Percentiles rank a stretch among this genome's conserved stretches.
Conservation (phyloP, 2,329 filamentous ascomycete genomes). For the Phialemoniopsis sp. region DNA sequence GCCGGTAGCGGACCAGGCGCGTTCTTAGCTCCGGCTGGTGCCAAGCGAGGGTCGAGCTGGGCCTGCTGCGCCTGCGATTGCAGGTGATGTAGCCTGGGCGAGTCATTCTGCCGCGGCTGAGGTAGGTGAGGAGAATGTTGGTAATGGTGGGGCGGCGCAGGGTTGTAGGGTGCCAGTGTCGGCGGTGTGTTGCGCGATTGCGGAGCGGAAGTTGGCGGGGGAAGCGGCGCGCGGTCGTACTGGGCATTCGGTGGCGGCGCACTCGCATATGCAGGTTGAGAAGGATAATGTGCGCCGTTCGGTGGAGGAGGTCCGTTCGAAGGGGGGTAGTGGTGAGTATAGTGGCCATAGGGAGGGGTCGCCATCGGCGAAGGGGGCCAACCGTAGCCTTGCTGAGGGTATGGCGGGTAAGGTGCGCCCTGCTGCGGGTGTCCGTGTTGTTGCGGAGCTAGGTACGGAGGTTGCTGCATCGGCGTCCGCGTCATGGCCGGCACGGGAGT, state of each 20-base stretch:
- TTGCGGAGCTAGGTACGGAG: slow-evolving; percentile 26
- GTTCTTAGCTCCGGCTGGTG: slow-evolving; percentile 25
- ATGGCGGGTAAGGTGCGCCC: slow-evolving; percentile 18
- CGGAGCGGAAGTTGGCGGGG: slow-evolving; percentile 18
- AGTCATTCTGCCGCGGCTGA: background rate
- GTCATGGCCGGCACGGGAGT: slow-evolving; percentile 77
- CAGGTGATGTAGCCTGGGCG: background rate
- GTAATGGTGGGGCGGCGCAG: slow-evolving; percentile 18
- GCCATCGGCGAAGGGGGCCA: slow-evolving; percentile 54
- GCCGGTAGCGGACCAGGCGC: slow-evolving; percentile 40
- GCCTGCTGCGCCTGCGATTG: slow-evolving; percentile 1
- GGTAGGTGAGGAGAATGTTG: slow-evolving; percentile 2
- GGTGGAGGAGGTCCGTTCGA: slow-evolving; percentile 10
- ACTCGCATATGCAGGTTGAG: too few relatives aligned
- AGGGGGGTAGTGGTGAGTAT: slow-evolving; percentile 16
- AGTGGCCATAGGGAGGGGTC: slow-evolving; percentile 48
- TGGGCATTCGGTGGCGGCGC: slow-evolving; percentile 16
- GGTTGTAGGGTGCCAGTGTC: slow-evolving; percentile 19
- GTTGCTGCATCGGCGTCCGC: slow-evolving; percentile 62
- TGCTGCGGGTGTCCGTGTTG: slow-evolving; percentile 11
- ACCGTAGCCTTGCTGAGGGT: slow-evolving; percentile 38
- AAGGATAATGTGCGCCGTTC: slow-evolving; percentile 16
- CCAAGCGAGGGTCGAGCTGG: slow-evolving; percentile 27
- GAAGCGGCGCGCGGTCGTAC: slow-evolving; percentile 29
- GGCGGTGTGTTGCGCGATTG: slow-evolving; percentile 13